Conservation (phyloP, 306 rosid genomes). For the Casuarina cunninghamiana region DNA sequence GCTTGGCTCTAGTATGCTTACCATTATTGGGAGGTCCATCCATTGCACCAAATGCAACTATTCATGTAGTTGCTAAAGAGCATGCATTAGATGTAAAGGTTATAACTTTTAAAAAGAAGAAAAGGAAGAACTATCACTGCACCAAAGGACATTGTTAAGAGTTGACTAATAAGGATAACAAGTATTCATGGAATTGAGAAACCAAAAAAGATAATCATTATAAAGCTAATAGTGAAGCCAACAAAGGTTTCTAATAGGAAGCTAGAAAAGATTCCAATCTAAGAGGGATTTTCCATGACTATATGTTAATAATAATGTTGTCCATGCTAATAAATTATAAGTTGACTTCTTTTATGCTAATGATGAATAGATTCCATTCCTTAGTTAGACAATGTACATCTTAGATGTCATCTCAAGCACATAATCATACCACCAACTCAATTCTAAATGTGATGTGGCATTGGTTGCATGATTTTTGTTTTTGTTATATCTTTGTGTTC, state of each 20-base stretch:
- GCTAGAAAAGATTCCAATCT: constrained; percentile 63
- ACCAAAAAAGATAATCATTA: constrained; percentile 36
- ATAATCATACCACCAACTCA: constrained; percentile 1
- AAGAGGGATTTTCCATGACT: constrained; percentile 14
- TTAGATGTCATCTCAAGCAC: constrained; percentile 23
- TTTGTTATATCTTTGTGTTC: neutral
- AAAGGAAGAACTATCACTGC: constrained; percentile 90
- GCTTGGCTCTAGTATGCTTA: constrained; percentile 76
- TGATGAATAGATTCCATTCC: constrained; percentile 15
- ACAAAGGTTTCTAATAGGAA: constrained; percentile 52
- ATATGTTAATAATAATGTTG: constrained; percentile 1
- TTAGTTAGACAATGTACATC: constrained; percentile 14
- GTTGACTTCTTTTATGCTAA: neutral
- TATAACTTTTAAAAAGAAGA: constrained; percentile 87
- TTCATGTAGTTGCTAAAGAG: constrained; percentile 91
- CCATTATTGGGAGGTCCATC: constrained; percentile 91
- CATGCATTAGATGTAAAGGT: constrained; percentile 90
- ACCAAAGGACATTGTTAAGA: constrained; percentile 91
- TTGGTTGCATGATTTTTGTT: neutral
- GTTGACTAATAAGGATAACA: constrained; percentile 86
- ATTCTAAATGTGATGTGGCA: constrained; percentile 3
- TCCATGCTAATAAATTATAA: constrained; percentile 1
- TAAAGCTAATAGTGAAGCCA: constrained; percentile 61
- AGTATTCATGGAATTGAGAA: constrained; percentile 85
- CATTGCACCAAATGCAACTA: constrained; percentile 65